Evolutionary conservation across 2,329 filamentous ascomycete species (phyloP).

Genomic region (Pseudocercospora macadamiae): DNA sequence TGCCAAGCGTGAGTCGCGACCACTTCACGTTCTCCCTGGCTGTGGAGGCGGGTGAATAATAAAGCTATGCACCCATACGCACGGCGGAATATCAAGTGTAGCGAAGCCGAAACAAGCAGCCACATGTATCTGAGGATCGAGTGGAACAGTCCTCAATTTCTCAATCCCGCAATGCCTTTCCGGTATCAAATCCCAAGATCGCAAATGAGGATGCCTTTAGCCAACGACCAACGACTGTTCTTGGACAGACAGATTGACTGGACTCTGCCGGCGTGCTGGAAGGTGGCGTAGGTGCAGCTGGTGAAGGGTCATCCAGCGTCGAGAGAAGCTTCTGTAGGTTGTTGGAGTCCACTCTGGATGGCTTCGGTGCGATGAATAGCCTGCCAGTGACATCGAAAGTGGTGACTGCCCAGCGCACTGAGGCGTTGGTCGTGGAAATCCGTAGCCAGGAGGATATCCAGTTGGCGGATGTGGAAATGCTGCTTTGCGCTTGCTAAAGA

Average conservation of each 20-base stretch:
- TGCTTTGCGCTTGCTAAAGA: slow-evolving; percentile 79
- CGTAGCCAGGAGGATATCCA: slow-evolving; percentile 23
- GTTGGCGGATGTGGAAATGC: slow-evolving; percentile 35
- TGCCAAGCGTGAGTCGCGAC: background rate
- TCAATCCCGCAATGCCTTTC: no score
- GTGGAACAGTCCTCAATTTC: no score
- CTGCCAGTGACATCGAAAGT: slow-evolving; percentile 37
- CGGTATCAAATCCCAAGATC: no score
- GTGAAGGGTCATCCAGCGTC: slow-evolving; percentile 52
- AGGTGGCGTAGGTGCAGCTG: slow-evolving; percentile 18
- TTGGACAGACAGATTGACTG: no score
- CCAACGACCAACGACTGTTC: no score
- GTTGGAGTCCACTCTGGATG: slow-evolving; percentile 67
- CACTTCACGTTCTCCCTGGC: background rate
- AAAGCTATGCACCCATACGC: no score
- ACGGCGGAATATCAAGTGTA: background rate
- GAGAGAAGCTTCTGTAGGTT: slow-evolving; percentile 72
- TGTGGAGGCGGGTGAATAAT: background rate
- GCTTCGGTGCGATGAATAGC: slow-evolving; percentile 46
- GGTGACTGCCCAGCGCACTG: slow-evolving; percentile 33
- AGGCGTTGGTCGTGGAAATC: slow-evolving; percentile 34
- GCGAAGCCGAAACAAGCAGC: no score
- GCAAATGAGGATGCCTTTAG: no score
- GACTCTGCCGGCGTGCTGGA: slow-evolving; percentile 21
- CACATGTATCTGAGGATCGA: no score